phyloP scores from a whole-genome alignment of 257 asterid species.

The Lycium barbarum region DNA sequence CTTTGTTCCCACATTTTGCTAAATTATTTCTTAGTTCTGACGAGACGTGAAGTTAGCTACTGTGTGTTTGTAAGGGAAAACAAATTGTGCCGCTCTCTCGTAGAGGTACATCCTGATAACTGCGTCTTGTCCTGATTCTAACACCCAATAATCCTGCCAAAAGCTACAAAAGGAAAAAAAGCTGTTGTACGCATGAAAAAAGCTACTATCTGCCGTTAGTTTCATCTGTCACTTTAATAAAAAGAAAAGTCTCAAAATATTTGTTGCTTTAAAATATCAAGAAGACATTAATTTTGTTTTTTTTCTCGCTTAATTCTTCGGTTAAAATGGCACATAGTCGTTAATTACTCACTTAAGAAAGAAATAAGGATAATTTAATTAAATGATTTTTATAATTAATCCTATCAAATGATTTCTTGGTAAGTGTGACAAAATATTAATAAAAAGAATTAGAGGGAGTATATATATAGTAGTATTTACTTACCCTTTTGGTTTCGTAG shows the following conservation, averaged over 20 bases:
- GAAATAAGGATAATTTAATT: no score
- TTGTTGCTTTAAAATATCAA: no score
- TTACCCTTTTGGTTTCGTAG: conserved; percentile 38
- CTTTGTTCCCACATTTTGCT: conserved; percentile 50
- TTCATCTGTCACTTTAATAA: no score
- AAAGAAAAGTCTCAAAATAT: no score
- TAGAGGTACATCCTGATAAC: conserved; percentile 50
- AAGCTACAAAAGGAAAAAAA: conserved; percentile 33
- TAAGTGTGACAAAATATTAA: no score
- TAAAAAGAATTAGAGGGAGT: no score
- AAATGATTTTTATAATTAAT: no score
- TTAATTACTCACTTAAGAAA: no score
- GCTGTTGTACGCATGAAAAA: not conserved
- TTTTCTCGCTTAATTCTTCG: no score
- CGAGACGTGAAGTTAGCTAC: conserved; percentile 50
- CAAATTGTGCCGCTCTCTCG: conserved; percentile 37
- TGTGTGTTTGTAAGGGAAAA: conserved; percentile 45
- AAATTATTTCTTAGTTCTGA: conserved; percentile 50
- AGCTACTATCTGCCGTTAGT: not conserved
- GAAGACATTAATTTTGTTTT: no score
- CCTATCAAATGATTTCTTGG: no score
- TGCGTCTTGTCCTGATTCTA: conserved; percentile 66
- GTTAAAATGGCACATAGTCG: no score
- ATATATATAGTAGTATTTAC: not conserved
- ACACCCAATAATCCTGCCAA: conserved; percentile 53